These are phyloP conservation scores for Dionaea muscipula DNA, from an alignment of 179 eudicot species.

Conservation along the genomic window DNA sequence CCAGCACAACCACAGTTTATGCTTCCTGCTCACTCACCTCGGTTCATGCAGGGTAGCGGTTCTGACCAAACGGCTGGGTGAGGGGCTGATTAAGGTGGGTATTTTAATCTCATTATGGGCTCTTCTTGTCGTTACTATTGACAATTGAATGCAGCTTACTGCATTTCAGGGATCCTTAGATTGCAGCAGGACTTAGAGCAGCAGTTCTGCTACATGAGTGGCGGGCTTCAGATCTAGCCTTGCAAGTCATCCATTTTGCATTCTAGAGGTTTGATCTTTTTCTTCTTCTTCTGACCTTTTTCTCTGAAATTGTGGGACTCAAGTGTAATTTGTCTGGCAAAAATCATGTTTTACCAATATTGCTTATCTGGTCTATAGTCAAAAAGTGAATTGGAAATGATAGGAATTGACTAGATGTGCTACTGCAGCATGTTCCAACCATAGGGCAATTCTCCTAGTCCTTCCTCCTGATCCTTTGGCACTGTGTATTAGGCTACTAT, in stretches of 20 bases:
- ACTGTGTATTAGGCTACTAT: no score
- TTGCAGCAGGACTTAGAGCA: conserved; percentile 96
- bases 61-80: conserved; percentile 85
- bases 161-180: conserved; percentile 54
- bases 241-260: conserved; percentile 71
- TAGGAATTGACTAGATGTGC: no score
- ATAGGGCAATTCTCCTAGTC: no score
- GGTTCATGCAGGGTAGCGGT: conserved; percentile 63
- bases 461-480: no score
- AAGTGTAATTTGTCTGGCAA: no score
- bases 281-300: background rate
- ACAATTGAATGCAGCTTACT: conserved; percentile 2
- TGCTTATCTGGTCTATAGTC: no score
- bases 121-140: background rate
- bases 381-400: no score
- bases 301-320: background rate
- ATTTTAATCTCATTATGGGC: background rate
- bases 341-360: no score
- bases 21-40: conserved; percentile 70
- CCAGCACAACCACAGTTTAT: conserved; percentile 71
- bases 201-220: conserved; percentile 89
- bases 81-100: conserved; percentile 62
- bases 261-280: conserved; percentile 58
- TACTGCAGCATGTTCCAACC: no score
- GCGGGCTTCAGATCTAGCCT: conserved; percentile 90